Conservation (phyloP, 1,284 basidiomycete species). For the Boletus calvinii region DNA sequence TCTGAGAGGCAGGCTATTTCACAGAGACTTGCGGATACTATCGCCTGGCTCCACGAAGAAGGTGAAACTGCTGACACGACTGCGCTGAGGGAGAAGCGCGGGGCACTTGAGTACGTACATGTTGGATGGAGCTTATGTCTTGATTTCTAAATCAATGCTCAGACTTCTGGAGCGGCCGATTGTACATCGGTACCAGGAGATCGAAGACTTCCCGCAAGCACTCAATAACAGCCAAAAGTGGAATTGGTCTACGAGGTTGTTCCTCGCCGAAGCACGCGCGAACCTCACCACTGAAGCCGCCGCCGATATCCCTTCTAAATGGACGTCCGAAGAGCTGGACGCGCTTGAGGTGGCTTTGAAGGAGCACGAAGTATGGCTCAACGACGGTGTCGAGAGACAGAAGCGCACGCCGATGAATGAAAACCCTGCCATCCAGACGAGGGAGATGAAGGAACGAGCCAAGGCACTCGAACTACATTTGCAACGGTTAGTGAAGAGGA, state of each 20-base stretch:
- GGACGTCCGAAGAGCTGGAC: conserved; percentile 80
- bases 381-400: conserved; percentile 78
- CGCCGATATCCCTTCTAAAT: conserved; percentile 65
- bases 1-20: conserved; percentile 68
- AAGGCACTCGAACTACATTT: conserved; percentile 77
- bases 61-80: conserved; percentile 83
- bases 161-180: conserved; percentile 83
- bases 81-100: conserved; percentile 71
- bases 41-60: conserved; percentile 82
- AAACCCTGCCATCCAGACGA: conserved; percentile 79
- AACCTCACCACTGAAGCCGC: conserved; percentile 66
- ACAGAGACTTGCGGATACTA: conserved; percentile 67
- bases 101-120: conserved; percentile 73
- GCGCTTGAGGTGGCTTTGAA: conserved; percentile 69
- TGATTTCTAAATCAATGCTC: conserved; percentile 12
- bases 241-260: conserved; percentile 78
- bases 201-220: conserved; percentile 69
- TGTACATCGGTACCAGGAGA: conserved; percentile 83
- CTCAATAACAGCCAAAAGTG: conserved; percentile 79
- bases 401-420: conserved; percentile 68
- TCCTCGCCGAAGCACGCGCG: conserved; percentile 74
- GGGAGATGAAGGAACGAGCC: conserved; percentile 80
- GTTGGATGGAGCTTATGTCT: not conserved
- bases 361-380: conserved; percentile 80
- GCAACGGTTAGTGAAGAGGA: conserved; percentile 65